Base-by-base conservation (phyloP, 345 rosid genomes). In the Jatropha curcas region DNA sequence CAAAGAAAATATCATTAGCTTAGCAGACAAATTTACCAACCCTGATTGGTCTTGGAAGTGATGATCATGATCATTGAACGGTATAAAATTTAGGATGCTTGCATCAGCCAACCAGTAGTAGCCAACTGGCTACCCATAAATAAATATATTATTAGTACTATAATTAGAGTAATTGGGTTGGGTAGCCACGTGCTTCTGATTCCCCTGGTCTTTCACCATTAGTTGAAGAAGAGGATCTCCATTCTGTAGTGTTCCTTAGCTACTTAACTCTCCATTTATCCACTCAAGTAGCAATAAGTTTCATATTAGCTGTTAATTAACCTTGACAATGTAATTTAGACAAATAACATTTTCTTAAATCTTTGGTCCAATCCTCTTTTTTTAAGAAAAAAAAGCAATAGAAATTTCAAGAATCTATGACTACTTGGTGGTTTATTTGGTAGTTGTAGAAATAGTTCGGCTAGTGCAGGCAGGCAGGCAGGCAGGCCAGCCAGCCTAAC, bases 171-270 rank as follows among this genome's bases (percentile, higher is more conserved):
- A 63, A 37, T 22, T 63, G n/a, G 39, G 14, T 22, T 63, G n/a
- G 39, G 14, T 35, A 28, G 30, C 46, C 82, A 70, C 19, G n/a
- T 64, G 72, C 77, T 27, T 48, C 0, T 17, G 62, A 45, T 63
- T 57, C 34, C n/a, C 55, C 20, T 34, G 55, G 58, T 34, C 57
- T 19, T 46, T 51, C 37, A 22, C 48, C 37, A 37, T 4, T 19
- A 30, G 22, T 51, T 5, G 7, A 51, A 51, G 7, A 51, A 51
- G 20, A 51, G n/a, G 7, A 51, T 16, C 5, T 14, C 17, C 6
- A 4, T 14, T 13, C 16, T 13, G 1, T 50, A 13, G 17, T 50
- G 1, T 50, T 50, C n/a, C n/a, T n/a, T n/a, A n/a, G n/a, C n/a
- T n/a, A n/a, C n/a, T 53, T n/a, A 53, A 55, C 52, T 13, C n/a